These are phyloP conservation scores for Candida takata DNA, from an alignment of 805 yeast genomes.

Conservation along the genomic window DNA sequence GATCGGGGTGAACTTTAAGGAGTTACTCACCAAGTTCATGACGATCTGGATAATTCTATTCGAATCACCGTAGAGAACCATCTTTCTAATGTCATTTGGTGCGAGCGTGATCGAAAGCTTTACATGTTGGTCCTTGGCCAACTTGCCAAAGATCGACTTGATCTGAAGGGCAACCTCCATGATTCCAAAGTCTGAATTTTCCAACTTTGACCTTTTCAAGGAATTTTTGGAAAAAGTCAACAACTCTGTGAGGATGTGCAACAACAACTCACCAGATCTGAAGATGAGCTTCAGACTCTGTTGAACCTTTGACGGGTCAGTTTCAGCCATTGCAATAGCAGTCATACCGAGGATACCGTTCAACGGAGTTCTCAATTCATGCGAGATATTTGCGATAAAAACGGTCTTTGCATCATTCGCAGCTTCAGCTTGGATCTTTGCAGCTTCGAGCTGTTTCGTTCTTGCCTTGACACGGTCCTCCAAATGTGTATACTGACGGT, in stretches of 20 bases:
- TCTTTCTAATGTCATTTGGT: constrained; percentile 54
- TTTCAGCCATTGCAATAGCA: constrained; percentile 85
- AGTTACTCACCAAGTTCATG: constrained; percentile 87
- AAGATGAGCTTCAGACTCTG: constrained; percentile 76
- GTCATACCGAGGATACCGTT: constrained; percentile 97
- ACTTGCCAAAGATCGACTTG: constrained; percentile 74
- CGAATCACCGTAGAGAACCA: constrained; percentile 79
- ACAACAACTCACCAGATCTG: constrained; percentile 82
- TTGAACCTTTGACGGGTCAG: constrained; percentile 58
- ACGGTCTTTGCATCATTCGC: constrained; percentile 97
- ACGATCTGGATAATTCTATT: constrained; percentile 86
- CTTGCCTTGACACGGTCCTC: constrained; percentile 86
- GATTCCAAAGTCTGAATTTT: constrained; percentile 72
- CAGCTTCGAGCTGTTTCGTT: constrained; percentile 82
- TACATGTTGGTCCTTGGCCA: constrained; percentile 73
- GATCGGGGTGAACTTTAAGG: constrained; percentile 86
- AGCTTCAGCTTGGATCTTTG: constrained; percentile 82
- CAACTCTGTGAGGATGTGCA: constrained; percentile 86
- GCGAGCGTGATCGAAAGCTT: constrained; percentile 51
- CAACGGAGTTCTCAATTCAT: constrained; percentile 90
- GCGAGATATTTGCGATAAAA: constrained; percentile 86
- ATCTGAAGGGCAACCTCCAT: constrained; percentile 80
- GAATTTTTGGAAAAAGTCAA: constrained; percentile 91
- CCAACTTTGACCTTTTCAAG: constrained; percentile 73
- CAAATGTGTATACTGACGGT: constrained; percentile 71